Evolutionary conservation across 176 grass and related monocot genomes (phyloP), one percentile per base, ranked within the genome.

Genomic region (Oryza rufipogon): DNA sequence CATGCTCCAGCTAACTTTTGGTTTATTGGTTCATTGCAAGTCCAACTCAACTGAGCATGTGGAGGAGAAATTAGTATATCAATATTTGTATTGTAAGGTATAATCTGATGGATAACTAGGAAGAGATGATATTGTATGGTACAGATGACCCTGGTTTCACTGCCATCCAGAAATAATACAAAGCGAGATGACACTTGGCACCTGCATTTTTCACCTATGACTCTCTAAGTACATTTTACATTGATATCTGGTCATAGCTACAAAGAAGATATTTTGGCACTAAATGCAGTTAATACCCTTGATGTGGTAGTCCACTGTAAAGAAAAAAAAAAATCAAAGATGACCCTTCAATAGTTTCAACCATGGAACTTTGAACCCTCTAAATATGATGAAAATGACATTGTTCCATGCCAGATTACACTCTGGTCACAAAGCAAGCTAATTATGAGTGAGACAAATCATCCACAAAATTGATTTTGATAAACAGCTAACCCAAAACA

Each of bases 261-360:
- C 12, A 42, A 2, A 64, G 6, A 64, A 9, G 10, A 63, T 82
- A 82, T 73, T 73, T 9, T 46, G 60, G 42, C 19, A 47, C 70
- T 12, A 61, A 44, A 81, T 81, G n/a, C 33, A 44, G 42, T 44
- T 44, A 44, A 44, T 7, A 81, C 34, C 12, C 34, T 71, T 71
- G 4, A 63, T 45, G 52, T n/a, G 45, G 72, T n/a, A 25, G 68
- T 82, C 22, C 38, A 28, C 9, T 45, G 49, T 82, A 23, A 82
- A 61, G 36, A 61, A 32, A 81, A 44, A 16, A n/a, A 23, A 81
- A 1, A 25, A 39, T 70, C 34, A 44, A 44, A 44, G 38, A 67
- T 19, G 8, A 17, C 58, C 44, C n/a, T 15, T 54, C 4, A 54
- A 54, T 54, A 26, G 26, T 26, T 28, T 65, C 36, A 78, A 26